Base-by-base conservation (phyloP, 345 rosid genomes). In the Trapa bicornis region DNA sequence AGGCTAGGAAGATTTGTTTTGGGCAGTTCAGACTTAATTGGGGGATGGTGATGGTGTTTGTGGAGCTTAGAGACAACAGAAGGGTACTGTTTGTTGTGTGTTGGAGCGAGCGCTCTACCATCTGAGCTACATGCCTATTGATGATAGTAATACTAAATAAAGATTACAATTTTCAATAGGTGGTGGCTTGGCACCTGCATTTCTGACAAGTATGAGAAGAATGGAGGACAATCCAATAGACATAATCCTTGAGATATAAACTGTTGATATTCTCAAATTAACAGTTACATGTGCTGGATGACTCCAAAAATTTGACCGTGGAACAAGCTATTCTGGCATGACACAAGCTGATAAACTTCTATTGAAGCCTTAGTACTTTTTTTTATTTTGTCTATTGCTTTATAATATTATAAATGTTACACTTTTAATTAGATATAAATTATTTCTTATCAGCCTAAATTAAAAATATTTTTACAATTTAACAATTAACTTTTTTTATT, bases 61-160 rank as follows among this genome's bases (percentile, higher is more conserved):
- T 58, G 63, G 63, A 56, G 57, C 16, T 58, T 58, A 16, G 63
- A 48, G 57, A 72, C 64, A 33, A 33, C 63, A 33, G 14, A 22
- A 14, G 38, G 66, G 16, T 37, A 37, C 64, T 54, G 71, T 75
- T 66, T 68, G 71, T 75, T 66, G 67, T 76, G 64, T 52, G 57
- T 69, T 45, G 65, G 47, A 82, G 83, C 83, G 80, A 80, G 85
- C 86, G 82, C 86, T 82, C 86, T 82, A 85, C 86, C 86, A 82
- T 80, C 86, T 79, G 85, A 82, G 83, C 86, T 85, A 85, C 82
- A 85, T 80, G 29, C 29, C 29, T 0, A 22, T 22, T 22, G 29
- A 22, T 22, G 29, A 22, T 22, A 22, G 29, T 22, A 0, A 22
- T 22, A 22, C 29, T 22, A n/a, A n/a, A n/a, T n/a, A n/a, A n/a